A percentile compares a stretch with the other conserved stretches of the same genome.
Evolutionary conservation across 2,329 filamentous ascomycete species (phyloP).

Genomic region (Penicillium sp.): DNA sequence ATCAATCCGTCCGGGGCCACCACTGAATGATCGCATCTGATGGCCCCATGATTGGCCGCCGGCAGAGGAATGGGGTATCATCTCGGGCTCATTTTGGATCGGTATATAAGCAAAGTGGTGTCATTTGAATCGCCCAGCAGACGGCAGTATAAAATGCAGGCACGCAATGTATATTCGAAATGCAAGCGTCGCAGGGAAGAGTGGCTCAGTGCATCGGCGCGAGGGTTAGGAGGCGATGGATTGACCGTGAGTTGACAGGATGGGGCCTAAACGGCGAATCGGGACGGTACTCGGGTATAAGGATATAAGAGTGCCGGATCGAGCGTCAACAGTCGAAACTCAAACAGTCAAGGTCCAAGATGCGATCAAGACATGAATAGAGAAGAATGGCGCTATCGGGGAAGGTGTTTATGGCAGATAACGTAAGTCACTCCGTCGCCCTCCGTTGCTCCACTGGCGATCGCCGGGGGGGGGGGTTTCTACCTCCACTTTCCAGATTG

Average conservation of each 20-base stretch:
- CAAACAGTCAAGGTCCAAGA: too few relatives aligned
- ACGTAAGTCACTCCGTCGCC: constrained; percentile 15
- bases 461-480: neutral
- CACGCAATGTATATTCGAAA: neutral
- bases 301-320: too few relatives aligned
- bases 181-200: neutral
- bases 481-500: neutral
- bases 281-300: neutral
- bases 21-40: constrained; percentile 33
- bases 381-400: constrained; percentile 6
- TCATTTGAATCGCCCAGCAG: constrained; percentile 24
- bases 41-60: constrained; percentile 41
- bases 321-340: too few relatives aligned
- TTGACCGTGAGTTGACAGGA: neutral
- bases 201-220: neutral
- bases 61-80: constrained; percentile 43
- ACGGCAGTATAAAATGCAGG: neutral
- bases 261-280: neutral
- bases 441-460: neutral
- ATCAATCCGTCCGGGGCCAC: constrained; percentile 28
- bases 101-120: constrained; percentile 13
- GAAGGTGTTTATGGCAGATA: constrained; percentile 16
- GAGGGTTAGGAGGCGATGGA: neutral
- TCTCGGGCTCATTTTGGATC: constrained; percentile 39
- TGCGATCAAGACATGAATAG: neutral